Conservation (phyloP, 2,329 filamentous ascomycete genomes). For the Aspergillus quadrilineatus region DNA sequence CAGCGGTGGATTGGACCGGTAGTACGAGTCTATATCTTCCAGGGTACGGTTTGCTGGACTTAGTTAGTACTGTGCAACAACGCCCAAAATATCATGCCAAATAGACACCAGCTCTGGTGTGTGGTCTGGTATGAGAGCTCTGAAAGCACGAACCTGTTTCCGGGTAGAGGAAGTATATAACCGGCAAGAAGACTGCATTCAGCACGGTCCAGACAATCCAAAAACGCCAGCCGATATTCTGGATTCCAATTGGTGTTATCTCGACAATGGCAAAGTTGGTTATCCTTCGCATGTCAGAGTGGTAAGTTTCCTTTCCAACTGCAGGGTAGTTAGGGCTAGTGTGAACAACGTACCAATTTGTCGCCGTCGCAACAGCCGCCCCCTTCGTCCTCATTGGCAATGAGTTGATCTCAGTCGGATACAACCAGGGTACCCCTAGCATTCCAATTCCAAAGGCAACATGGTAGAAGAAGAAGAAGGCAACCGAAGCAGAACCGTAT, state of each 20-base stretch:
- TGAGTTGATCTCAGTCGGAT: slow-evolving; percentile 48
- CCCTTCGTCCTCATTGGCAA: slow-evolving; percentile 50
- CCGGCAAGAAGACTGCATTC: slow-evolving; percentile 50
- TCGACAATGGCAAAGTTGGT: slow-evolving; percentile 39
- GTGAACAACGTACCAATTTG: slow-evolving; percentile 41
- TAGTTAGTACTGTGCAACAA: not conserved
- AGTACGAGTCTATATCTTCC: slow-evolving; percentile 40
- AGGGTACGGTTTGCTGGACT: slow-evolving; percentile 27
- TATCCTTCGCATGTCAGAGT: slow-evolving; percentile 9
- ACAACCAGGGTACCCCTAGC: slow-evolving; percentile 42
- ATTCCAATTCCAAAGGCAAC: slow-evolving; percentile 52
- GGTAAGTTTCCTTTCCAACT: not conserved
- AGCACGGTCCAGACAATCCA: slow-evolving; percentile 48
- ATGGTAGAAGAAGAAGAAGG: slow-evolving; percentile 55
- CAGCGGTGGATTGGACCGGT: slow-evolving; percentile 39
- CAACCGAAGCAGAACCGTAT: slow-evolving; percentile 39
- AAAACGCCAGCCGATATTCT: slow-evolving; percentile 42
- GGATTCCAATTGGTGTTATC: slow-evolving; percentile 47
- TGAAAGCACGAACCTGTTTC: slow-evolving; percentile 24
- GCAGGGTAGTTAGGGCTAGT: not conserved
- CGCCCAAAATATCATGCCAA: no score
- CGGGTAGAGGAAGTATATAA: slow-evolving; percentile 45
- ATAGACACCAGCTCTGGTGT: no score
- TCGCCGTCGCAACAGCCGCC: slow-evolving; percentile 49
- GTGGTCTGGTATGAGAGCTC: no score